Evolutionary conservation across 1,139 yeast genomes (phyloP).

Genomic region (Pichia sp.): DNA sequence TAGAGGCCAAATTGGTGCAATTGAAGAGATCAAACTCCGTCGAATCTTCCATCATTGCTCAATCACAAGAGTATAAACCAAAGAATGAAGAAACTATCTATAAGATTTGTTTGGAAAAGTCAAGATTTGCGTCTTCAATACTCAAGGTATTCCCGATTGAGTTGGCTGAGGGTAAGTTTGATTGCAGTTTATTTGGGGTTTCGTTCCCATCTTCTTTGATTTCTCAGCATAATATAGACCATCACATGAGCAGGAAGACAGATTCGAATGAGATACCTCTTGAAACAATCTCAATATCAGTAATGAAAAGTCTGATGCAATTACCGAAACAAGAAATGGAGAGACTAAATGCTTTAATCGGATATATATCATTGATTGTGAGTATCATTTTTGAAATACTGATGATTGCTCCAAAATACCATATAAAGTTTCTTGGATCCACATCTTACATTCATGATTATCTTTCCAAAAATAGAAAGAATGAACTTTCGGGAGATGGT

Average conservation of each 20-base stretch:
- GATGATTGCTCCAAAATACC: conserved; percentile 43
- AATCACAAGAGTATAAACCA: neutral
- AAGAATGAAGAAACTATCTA: neutral
- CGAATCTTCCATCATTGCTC: neutral
- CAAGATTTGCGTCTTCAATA: conserved; percentile 13
- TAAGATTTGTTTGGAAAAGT: conserved; percentile 14
- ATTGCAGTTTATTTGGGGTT: conserved; percentile 30
- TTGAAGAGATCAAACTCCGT: too few relatives aligned
- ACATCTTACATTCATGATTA: conserved; percentile 45
- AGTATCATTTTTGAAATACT: conserved; percentile 36
- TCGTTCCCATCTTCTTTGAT: conserved; percentile 20
- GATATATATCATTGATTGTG: conserved; percentile 40
- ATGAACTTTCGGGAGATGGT: too few relatives aligned
- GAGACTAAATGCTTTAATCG: conserved; percentile 43
- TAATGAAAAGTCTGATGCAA: conserved; percentile 12
- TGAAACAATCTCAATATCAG: conserved; percentile 5
- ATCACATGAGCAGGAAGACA: neutral
- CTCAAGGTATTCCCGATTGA: conserved; percentile 18
- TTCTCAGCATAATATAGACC: conserved; percentile 1
- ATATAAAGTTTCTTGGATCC: conserved; percentile 43
- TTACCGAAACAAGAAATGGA: conserved; percentile 13
- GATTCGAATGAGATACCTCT: conserved; percentile 8
- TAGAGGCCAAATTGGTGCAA: neutral
- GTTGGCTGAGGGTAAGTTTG: conserved; percentile 18
- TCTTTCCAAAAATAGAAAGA: conserved; percentile 27